Conservation (phyloP, 441 rosid genomes). For the Erodium chrysanthum region DNA sequence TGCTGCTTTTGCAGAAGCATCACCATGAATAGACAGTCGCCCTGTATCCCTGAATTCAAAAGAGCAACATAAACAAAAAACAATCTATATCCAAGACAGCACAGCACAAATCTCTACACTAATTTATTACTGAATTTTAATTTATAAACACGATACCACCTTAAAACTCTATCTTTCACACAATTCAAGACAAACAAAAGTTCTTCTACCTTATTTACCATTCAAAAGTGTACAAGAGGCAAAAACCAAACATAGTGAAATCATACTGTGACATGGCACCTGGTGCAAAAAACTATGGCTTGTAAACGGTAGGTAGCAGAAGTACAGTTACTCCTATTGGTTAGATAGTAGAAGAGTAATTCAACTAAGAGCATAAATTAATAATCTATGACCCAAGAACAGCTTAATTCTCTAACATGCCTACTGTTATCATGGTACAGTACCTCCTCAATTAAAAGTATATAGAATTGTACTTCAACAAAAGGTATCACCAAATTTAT, state of each 20-base stretch:
- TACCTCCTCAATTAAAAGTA: background rate
- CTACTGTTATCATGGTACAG: background rate
- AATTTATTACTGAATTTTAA: background rate
- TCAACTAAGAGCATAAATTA: background rate
- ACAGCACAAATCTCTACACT: background rate
- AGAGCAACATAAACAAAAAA: background rate
- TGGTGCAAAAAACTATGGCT: background rate
- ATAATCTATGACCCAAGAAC: background rate
- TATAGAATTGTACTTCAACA: background rate
- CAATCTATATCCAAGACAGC: background rate
- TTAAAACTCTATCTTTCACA: background rate
- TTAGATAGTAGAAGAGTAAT: background rate
- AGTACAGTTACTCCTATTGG: background rate
- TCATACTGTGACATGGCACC: background rate
- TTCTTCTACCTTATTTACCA: background rate
- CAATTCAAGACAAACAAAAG: background rate
- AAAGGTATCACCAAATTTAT: background rate
- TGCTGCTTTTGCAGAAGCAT: constrained; percentile 58
- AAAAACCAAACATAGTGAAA: background rate
- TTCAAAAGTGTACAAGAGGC: background rate
- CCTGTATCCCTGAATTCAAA: constrained; percentile 40
- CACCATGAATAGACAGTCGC: constrained; percentile 59
- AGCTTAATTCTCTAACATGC: background rate
- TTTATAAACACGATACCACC: background rate
- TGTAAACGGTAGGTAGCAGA: background rate